phyloP scores from a whole-genome alignment of 163 green algal species.

The Trebouxiophyceae sp. region DNA sequence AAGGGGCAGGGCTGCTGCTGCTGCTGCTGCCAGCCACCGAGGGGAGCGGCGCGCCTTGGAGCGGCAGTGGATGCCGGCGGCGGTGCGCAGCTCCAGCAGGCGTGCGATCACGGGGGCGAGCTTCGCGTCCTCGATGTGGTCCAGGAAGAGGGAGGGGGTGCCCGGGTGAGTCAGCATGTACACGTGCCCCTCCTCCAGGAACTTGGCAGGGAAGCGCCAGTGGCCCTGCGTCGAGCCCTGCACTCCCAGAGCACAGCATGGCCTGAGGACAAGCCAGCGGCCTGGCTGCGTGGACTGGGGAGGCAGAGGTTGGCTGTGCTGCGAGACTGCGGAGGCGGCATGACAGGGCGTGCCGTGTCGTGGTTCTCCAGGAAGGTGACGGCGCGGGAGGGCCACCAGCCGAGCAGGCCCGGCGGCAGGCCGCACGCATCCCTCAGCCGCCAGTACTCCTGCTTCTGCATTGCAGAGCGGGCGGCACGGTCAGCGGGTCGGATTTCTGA shows the following conservation, averaged over 20 bases:
- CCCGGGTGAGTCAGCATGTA: conserved; percentile 85
- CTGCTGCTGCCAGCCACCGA: too few relatives aligned
- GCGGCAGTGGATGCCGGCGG: conserved; percentile 40
- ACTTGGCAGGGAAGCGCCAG: conserved; percentile 68
- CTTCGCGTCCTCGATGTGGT: conserved; percentile 32
- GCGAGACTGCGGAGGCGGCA: not conserved
- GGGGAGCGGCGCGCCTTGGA: conserved; percentile 5
- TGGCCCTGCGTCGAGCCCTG: conserved; percentile 57
- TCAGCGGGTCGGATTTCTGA: too few relatives aligned
- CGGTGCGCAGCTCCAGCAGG: conserved; percentile 29
- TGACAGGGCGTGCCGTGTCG: conserved; percentile 50
- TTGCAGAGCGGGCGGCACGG: too few relatives aligned
- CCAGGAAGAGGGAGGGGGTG: conserved; percentile 59
- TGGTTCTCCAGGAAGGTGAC: conserved; percentile 89
- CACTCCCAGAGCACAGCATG: not conserved
- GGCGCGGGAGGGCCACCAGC: conserved; percentile 75
- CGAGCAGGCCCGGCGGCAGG: conserved; percentile 75
- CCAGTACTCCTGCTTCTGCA: conserved; percentile 67
- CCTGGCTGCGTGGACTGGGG: not conserved
- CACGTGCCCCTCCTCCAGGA: conserved; percentile 66
- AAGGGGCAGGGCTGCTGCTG: too few relatives aligned
- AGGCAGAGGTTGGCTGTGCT: not conserved
- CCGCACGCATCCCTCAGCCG: conserved; percentile 65
- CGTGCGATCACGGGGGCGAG: conserved; percentile 15
- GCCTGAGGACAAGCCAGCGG: not conserved